Evolutionary conservation across 176 grass and related monocot genomes (phyloP).

Genomic region (Avena eriantha): DNA sequence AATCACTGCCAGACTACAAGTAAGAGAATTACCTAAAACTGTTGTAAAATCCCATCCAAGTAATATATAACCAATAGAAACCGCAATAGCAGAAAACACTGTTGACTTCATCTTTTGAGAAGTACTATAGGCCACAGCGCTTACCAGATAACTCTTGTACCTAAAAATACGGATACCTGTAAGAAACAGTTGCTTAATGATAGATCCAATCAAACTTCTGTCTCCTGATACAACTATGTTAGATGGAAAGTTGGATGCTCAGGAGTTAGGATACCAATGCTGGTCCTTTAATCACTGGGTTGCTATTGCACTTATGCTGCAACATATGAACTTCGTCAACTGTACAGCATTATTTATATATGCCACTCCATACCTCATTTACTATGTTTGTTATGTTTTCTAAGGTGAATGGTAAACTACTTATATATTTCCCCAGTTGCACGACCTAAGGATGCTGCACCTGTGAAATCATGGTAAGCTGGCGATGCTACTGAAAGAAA

Average conservation of each 20-base stretch:
- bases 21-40: conserved; percentile 55
- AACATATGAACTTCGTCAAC: conserved; percentile 26
- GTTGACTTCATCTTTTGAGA: conserved; percentile 54
- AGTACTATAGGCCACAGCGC: conserved; percentile 9
- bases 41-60: conserved; percentile 87
- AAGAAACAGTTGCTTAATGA: conserved; percentile 42
- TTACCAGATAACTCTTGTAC: conserved; percentile 35
- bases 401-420: conserved; percentile 14
- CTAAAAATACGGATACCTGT: conserved; percentile 41
- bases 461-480: conserved; percentile 13
- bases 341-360: conserved; percentile 2
- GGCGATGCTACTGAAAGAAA: conserved; percentile 26
- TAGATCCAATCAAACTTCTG: conserved; percentile 21
- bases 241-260: conserved; percentile 6
- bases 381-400: conserved; percentile 8
- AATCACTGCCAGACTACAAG: background rate
- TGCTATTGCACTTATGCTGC: conserved; percentile 12
- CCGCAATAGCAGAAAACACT: conserved; percentile 60
- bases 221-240: conserved; percentile 21
- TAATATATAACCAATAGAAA: conserved; percentile 74
- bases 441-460: conserved; percentile 16
- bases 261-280: conserved; percentile 4
- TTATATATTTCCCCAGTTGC: conserved; percentile 4
- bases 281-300: background rate
- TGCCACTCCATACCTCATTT: background rate